Percentiles rank a stretch among this genome's conserved stretches.
phyloP scores from a whole-genome alignment of 2,329 filamentous ascomycete genomes.

The Trichoderma aggressivum region DNA sequence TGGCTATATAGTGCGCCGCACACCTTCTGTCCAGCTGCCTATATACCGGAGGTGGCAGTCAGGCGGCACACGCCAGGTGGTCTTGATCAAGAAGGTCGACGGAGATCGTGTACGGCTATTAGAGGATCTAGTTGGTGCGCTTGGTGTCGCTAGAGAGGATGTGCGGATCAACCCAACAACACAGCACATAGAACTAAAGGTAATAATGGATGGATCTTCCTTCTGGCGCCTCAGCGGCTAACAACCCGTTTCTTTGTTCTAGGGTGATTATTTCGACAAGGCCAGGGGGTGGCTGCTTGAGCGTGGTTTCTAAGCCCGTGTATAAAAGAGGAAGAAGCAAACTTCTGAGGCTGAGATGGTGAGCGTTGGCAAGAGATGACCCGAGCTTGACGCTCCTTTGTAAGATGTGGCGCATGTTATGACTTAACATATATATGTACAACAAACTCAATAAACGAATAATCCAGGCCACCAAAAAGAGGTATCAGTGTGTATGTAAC shows the following conservation, averaged over 20 bases:
- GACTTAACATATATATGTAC: conserved; percentile 20
- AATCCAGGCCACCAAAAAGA: conserved; percentile 20
- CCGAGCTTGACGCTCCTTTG: conserved; percentile 6
- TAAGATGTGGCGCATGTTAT: conserved; percentile 17
- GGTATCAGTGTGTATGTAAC: conserved; percentile 28
- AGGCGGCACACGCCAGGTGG: conserved; percentile 72
- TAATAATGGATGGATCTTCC: conserved; percentile 33
- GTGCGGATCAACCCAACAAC: conserved; percentile 59
- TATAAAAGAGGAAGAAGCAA: background rate
- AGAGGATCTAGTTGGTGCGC: conserved; percentile 56
- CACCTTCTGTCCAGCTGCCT: conserved; percentile 65
- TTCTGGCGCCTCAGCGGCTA: background rate
- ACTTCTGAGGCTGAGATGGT: background rate
- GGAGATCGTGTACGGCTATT: conserved; percentile 66
- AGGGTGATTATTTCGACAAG: conserved; percentile 36
- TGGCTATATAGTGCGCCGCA: conserved; percentile 71
- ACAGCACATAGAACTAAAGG: conserved; percentile 72
- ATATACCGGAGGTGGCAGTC: conserved; percentile 73
- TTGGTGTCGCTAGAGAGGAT: conserved; percentile 55
- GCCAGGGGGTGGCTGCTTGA: conserved; percentile 33
- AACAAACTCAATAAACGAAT: conserved; percentile 17
- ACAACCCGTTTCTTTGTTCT: background rate
- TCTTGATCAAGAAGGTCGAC: conserved; percentile 73
- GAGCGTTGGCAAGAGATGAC: background rate
- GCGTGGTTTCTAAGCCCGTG: conserved; percentile 33